These are phyloP conservation scores for Fonsecaea monophora DNA, from an alignment of 2,329 filamentous ascomycete genomes.

Conservation along the genomic window DNA sequence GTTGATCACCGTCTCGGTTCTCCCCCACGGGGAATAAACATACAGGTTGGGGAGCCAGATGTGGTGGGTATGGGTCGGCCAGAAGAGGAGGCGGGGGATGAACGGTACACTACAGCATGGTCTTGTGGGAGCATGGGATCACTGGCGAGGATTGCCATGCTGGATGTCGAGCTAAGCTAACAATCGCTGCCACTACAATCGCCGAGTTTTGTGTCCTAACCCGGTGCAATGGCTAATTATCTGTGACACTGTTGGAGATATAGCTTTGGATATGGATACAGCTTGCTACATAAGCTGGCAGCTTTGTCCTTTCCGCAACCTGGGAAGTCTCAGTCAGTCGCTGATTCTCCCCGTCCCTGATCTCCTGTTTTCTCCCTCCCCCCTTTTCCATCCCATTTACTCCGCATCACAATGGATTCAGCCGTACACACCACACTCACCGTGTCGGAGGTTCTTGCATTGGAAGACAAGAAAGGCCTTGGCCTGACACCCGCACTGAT, in stretches of 20 bases:
- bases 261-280: background rate
- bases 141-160: background rate
- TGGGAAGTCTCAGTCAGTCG: background rate
- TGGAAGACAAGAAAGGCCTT: conserved; percentile 4
- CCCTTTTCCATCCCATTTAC: background rate
- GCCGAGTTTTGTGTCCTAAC: background rate
- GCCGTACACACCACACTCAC: conserved; percentile 1
- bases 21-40: conserved; percentile 4
- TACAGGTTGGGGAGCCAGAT: background rate
- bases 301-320: background rate
- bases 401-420: conserved; percentile 1
- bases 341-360: background rate
- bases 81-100: background rate
- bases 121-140: background rate
- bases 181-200: background rate
- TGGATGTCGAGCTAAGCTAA: background rate
- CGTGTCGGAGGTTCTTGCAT: conserved; percentile 6
- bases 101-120: background rate
- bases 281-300: background rate
- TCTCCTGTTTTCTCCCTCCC: background rate
- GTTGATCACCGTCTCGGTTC: background rate
- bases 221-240: background rate
- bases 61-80: too few relatives aligned
- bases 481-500: conserved; percentile 3
- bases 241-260: background rate